phyloP scores from a whole-genome alignment of 2,329 filamentous ascomycete genomes.

The Xylaria arbuscula region DNA sequence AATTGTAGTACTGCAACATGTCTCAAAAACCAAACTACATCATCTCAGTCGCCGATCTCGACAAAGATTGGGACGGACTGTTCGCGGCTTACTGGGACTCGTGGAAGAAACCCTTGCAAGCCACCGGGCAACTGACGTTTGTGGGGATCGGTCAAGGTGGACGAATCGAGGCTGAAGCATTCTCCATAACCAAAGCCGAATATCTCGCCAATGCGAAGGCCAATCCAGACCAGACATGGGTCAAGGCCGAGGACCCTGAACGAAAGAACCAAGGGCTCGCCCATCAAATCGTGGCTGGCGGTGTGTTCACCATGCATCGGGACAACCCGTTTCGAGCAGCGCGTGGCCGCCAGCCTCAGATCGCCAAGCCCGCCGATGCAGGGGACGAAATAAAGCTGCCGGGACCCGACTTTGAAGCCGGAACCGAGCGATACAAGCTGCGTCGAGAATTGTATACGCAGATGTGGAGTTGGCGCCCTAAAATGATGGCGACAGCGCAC shows the following conservation, averaged over 20 bases:
- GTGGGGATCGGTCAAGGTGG: conserved; percentile 9
- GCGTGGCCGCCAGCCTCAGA: no score
- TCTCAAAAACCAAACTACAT: conserved; percentile 3
- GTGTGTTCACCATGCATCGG: conserved; percentile 7
- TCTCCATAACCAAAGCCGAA: not conserved
- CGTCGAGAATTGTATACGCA: conserved; percentile 16
- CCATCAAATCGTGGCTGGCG: conserved; percentile 7
- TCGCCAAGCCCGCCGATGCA: no score
- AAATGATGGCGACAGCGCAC: conserved; percentile 15
- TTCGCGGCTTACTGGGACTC: conserved; percentile 16
- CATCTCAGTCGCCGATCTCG: conserved; percentile 1
- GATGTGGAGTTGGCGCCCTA: conserved; percentile 19
- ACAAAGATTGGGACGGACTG: conserved; percentile 10
- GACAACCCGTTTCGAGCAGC: conserved; percentile 15
- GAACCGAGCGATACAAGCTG: conserved; percentile 6
- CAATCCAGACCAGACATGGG: conserved; percentile 5
- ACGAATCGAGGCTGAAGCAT: not conserved
- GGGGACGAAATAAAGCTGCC: not conserved
- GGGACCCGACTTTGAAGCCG: conserved; percentile 13
- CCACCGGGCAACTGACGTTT: conserved; percentile 12
- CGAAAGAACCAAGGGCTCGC: conserved; percentile 5
- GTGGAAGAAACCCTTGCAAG: conserved; percentile 16
- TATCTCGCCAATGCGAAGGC: not conserved
- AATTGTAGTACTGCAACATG: not conserved
- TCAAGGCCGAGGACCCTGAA: conserved; percentile 9